Base-by-base conservation (phyloP, 1,284 basidiomycete species). In the Malassezia sympodialis region DNA sequence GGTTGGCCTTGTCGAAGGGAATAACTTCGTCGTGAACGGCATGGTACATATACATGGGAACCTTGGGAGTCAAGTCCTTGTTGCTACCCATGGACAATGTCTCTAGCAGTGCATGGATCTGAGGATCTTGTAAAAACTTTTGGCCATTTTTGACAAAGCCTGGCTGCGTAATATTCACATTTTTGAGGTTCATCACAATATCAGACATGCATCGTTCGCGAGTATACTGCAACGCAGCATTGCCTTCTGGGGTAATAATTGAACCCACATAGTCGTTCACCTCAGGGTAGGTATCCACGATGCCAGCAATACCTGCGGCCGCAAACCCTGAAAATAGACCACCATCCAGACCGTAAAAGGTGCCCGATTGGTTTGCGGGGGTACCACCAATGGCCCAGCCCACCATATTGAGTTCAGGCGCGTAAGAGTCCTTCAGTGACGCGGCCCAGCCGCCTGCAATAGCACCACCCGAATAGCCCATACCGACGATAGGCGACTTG, bases 351-450 rank as follows among this genome's bases (percentile, higher is more conserved):
- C 32, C 31, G 31, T 49, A 49, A 2, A 62, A 66, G n/a, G 59
- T 59, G 0, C 59, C 62, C 15, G 59, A 51, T 8, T 66, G 39
- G 46, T 67, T 63, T 8, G 63, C 47, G 12, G 71, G 71, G 24
- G 68, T 63, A 3, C 71, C 71, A 10, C 71, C 71, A 40, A 65
- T 51, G 5, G 65, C 62, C 50, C 63, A 58, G 19, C 67, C 68
- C 7, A 58, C 49, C 23, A 70, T 48, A 49, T 70, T 70, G 45
- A 67, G 51, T 30, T 62, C 61, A 6, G 65, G 51, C n/a, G 67
- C 68, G 26, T 70, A 67, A 6, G 52, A 35, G 0, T 8, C 52
- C 7, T 59, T 50, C 15, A 72, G 31, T 15, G 47, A 52, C 4
- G 47, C 44, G 0, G 63, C 59, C 68, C 65, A 68, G 10, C 59